Evolutionary conservation across 2,329 filamentous ascomycete genomes (phyloP), one percentile per base, ranked within the genome.

Genomic region (Thielaviopsis cerberus): DNA sequence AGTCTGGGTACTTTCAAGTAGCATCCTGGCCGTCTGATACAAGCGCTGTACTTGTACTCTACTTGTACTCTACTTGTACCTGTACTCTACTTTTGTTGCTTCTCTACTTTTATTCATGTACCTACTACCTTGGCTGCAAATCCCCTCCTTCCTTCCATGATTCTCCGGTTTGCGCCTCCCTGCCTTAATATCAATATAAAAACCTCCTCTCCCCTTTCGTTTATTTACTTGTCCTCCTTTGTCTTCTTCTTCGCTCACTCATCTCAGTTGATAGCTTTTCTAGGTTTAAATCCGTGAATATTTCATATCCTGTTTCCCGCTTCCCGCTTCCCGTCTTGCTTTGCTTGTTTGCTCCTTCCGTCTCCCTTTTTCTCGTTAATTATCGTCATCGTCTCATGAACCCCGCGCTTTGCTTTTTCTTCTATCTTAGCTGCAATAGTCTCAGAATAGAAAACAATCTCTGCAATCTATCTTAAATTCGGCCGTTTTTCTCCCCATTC

Each of bases 221-320:
- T 48, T 51, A 51, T 22, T 20, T 27, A 54, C 56, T 48, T 53
- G 37, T 27, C 53, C 54, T 57, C 26, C 53, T 51, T 41, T 30
- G 48, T 11, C 41, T 53, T 45, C 27, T 59, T 53, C 52, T 59
- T 60, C 22, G 7, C 24, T 52, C 26, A 26, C 51, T 26, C 17
- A 27, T 26, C 10, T 30, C 26, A 13, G 23, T 52, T 6, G 17
- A n/a, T 27, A 48, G n/a, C 17, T 48, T 22, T 22, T 41, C 15
- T 41, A 17, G n/a, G 34, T 41, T 22, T 17, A 20, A 7, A 48
- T 48, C n/a, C 22, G 41, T 48, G 5, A 48, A 52, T 26, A 52
- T 17, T 52, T n/a, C 22, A 52, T 26, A 6, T 23, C 24, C 22
- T 24, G 10, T 51, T 17, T 50, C n/a, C n/a, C n/a, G n/a, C 27